Base-by-base conservation (phyloP, 106 monocot genomes). In the Narthecium ossifragum region DNA sequence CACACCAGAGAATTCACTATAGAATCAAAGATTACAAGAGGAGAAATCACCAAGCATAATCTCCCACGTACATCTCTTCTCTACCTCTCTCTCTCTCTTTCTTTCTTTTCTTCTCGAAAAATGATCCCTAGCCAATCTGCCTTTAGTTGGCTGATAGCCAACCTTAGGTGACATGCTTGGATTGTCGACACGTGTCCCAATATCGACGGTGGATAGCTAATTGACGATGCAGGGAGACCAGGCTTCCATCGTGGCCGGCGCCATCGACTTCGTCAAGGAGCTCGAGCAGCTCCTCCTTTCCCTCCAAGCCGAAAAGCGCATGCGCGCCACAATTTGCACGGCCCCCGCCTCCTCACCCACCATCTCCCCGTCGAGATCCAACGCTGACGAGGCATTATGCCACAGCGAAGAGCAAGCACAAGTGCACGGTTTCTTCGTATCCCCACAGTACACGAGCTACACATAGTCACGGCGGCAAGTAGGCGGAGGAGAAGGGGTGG, bases 211-310 rank as follows among this genome's bases (percentile, higher is more conserved):
- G n/a, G n/a, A n/a, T n/a, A n/a, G n/a, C n/a, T n/a, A n/a, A n/a
- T n/a, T n/a, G n/a, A n/a, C n/a, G n/a, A 37, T 43, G 9, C 43
- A 43, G 43, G 80, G 78, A 0, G 96, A 98, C 72, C 96, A 98
- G 34, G 96, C 96, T 12, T 90, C 96, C 2, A 70, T 98, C 15
- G 59, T 98, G 1, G 84, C 83, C 8, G 96, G 90, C 0, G 90
- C 90, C 26, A 86, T 90, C 41, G 86, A 98, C 59, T 90, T 81
- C 57, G 78, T 98, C 0, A 98, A 98, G 51, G 76, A 84, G 67
- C 67, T 90, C 28, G 96, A 98, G 68, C 96, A 98, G 73, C 78
- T 71, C 20, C 76, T 81, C 13, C 60, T 81, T 55, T 78, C 78
- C 1, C 64, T 90, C 22, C 73, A 70, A 37, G 80, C 73, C 36